These are phyloP conservation scores for Ophidiomyces ophidiicola DNA, from an alignment of 2,329 filamentous ascomycete species.

Conservation along the genomic window DNA sequence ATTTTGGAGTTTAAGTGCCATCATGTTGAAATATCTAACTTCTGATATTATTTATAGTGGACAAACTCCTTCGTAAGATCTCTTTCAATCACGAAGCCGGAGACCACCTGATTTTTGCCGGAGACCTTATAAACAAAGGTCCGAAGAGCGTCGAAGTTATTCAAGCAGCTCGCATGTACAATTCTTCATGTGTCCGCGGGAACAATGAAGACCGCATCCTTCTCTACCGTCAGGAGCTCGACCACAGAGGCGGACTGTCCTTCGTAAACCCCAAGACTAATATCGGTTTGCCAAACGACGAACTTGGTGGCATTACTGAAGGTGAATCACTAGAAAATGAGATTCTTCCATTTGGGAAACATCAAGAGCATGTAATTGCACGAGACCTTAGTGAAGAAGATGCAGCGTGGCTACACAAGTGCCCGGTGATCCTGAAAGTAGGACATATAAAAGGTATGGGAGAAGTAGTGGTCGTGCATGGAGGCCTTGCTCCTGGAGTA, in stretches of 20 bases:
- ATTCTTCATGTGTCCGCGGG: conserved; percentile 72
- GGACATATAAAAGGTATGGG: conserved; percentile 50
- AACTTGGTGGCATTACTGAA: neutral
- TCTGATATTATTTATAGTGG: conserved; percentile 25
- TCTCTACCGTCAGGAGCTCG: conserved; percentile 44
- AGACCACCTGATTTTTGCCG: conserved; percentile 66
- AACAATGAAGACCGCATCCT: conserved; percentile 87
- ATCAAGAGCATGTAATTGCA: conserved; percentile 41
- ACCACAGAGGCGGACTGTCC: neutral
- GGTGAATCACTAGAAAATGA: neutral
- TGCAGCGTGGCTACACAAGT: conserved; percentile 54
- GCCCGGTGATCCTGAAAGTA: conserved; percentile 66
- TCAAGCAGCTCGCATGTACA: conserved; percentile 57
- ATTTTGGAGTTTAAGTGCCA: neutral
- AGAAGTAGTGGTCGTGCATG: conserved; percentile 68
- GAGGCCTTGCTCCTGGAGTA: conserved; percentile 67
- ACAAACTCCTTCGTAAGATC: conserved; percentile 53
- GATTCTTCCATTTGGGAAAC: conserved; percentile 8
- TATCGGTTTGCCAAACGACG: neutral
- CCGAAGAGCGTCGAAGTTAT: conserved; percentile 71
- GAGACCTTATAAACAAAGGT: conserved; percentile 76
- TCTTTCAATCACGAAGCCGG: conserved; percentile 44
- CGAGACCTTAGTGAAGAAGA: conserved; percentile 49
- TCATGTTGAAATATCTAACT: neutral
- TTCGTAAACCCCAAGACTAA: neutral